These are phyloP conservation scores for Stagonosporopsis vannaccii DNA, from an alignment of 2,329 filamentous ascomycete species.

Conservation along the genomic window DNA sequence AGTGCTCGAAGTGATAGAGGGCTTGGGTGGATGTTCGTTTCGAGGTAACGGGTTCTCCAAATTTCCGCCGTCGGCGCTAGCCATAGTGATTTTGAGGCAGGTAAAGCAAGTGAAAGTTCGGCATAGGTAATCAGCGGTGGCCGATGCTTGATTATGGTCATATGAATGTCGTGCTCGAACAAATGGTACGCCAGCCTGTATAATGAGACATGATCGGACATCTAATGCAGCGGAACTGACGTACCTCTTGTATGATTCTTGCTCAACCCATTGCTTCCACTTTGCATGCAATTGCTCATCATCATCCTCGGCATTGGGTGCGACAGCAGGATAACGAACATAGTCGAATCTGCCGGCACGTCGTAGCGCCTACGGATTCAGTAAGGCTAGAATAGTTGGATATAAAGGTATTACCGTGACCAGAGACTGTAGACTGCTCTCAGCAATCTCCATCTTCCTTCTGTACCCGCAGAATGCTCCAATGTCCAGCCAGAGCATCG, in stretches of 20 bases:
- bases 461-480: constrained; percentile 64
- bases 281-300: constrained; percentile 65
- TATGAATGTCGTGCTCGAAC: constrained; percentile 32
- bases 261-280: constrained; percentile 68
- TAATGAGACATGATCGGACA: not conserved
- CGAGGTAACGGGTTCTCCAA: constrained; percentile 65
- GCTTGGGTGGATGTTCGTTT: not conserved
- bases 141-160: constrained; percentile 29
- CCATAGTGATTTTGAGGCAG: constrained; percentile 69
- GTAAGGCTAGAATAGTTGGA: not conserved
- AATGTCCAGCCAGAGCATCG: constrained; percentile 59
- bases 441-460: constrained; percentile 64
- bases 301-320: constrained; percentile 57
- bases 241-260: constrained; percentile 72
- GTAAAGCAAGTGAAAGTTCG: constrained; percentile 70
- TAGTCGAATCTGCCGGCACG: constrained; percentile 64
- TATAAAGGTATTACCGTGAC: constrained; percentile 47
- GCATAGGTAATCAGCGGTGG: constrained; percentile 70
- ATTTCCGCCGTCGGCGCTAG: constrained; percentile 66
- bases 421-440: constrained; percentile 61
- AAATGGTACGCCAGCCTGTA: constrained; percentile 29
- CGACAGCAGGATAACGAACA: constrained; percentile 59
- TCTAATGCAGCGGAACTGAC: constrained; percentile 53
- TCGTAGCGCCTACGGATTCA: constrained; percentile 53
- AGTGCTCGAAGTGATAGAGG: constrained; percentile 18